A percentile compares a stretch with the other conserved stretches of the same genome.
phyloP scores from a whole-genome alignment of 371 early-diverging fungal species.

The Mortierella sp. region DNA sequence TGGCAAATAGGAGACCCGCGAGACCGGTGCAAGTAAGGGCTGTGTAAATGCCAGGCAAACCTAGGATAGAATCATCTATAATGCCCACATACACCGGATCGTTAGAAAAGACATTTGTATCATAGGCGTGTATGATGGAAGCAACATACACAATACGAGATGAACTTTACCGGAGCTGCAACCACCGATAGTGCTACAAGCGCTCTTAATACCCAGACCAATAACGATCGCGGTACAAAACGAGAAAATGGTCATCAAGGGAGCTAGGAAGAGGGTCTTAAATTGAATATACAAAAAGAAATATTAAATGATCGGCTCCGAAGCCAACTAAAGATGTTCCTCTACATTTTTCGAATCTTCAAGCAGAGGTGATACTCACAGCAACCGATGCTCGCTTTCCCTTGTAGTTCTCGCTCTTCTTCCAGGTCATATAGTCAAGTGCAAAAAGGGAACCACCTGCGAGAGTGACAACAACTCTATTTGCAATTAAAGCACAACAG shows the following conservation, averaged over 20 bases:
- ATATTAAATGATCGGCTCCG: no score
- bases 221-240: conserved; percentile 25
- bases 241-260: conserved; percentile 21
- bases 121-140: no score
- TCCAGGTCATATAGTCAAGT: conserved; percentile 33
- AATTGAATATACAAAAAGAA: not conserved
- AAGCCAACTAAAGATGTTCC: not conserved
- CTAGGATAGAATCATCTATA: not conserved
- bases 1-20: conserved; percentile 15
- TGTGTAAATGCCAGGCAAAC: conserved; percentile 12
- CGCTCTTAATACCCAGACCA: conserved; percentile 14
- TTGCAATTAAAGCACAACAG: no score
- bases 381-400: conserved; percentile 16
- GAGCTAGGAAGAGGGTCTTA: conserved; percentile 13
- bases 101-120: no score
- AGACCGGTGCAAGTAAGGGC: conserved; percentile 19
- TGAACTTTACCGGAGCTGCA: conserved; percentile 6
- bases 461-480: conserved; percentile 17
- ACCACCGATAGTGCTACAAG: not conserved
- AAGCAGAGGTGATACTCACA: conserved; percentile 8
- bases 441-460: not conserved
- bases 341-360: not conserved
- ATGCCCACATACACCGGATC: no score
- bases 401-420: conserved; percentile 41
- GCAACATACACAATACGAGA: not conserved